Conservation (phyloP, 805 yeast species). For the Brettanomyces sp. region DNA sequence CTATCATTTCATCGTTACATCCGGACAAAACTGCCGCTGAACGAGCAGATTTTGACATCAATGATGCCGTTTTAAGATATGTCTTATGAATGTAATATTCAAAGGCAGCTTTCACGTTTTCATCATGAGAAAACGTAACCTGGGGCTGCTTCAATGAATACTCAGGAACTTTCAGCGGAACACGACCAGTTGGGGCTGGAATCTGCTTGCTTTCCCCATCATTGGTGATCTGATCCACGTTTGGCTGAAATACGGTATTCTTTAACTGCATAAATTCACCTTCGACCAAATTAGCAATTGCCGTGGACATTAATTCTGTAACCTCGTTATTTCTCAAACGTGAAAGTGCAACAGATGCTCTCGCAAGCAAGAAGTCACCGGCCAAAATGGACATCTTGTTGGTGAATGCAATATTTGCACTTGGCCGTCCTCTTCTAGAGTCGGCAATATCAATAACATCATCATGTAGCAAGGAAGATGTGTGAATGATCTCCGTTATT, state of each 20-base stretch:
- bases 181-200: constrained; percentile 54
- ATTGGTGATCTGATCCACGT: constrained; percentile 29
- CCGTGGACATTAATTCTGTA: constrained; percentile 86
- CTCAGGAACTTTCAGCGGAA: constrained; percentile 53
- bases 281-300: constrained; percentile 94
- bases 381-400: constrained; percentile 97
- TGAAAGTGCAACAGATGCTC: constrained; percentile 95
- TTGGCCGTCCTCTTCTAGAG: constrained; percentile 80
- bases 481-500: constrained; percentile 96
- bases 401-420: constrained; percentile 88
- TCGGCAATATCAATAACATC: constrained; percentile 92
- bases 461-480: constrained; percentile 91
- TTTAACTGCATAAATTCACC: constrained; percentile 99
- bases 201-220: constrained; percentile 38
- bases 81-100: constrained; percentile 94
- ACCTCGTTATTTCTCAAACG: constrained; percentile 94
- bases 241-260: constrained; percentile 67
- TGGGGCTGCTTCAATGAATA: constrained; percentile 30
- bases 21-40: constrained; percentile 92
- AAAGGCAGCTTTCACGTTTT: constrained; percentile 78
- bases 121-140: constrained; percentile 39
- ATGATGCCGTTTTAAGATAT: constrained; percentile 86
- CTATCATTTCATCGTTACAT: constrained; percentile 64
- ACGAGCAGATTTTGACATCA: constrained; percentile 88
- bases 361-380: constrained; percentile 89